phyloP scores from a whole-genome alignment of 163 green algal genomes.

The Chlamydomonas reinhardtii region DNA sequence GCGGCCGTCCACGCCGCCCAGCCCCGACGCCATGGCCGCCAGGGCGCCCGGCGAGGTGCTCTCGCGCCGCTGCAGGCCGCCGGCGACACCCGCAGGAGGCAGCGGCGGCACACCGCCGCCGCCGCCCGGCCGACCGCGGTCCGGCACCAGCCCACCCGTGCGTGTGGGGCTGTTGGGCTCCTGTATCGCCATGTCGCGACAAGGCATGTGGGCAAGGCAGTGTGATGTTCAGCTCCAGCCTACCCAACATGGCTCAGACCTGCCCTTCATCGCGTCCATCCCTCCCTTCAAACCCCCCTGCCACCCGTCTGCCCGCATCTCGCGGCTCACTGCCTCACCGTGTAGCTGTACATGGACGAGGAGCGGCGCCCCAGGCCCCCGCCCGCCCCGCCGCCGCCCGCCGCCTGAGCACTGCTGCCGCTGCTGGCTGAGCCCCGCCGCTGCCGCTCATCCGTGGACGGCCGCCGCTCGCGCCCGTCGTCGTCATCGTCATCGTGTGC shows the following conservation, averaged over 20 bases:
- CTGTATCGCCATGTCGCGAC: too few relatives aligned
- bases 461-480: neutral
- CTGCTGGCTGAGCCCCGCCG: neutral
- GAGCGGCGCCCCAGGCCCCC: neutral
- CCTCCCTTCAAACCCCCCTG: neutral
- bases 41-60: constrained; percentile 7
- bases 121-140: neutral
- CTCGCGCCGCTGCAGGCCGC: neutral
- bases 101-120: neutral
- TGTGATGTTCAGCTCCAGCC: too few relatives aligned
- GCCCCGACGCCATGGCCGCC: neutral
- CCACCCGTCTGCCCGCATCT: neutral
- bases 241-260: too few relatives aligned
- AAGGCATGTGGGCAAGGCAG: too few relatives aligned
- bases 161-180: too few relatives aligned
- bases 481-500: too few relatives aligned
- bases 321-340: neutral
- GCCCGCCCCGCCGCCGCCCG: neutral
- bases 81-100: neutral
- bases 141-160: neutral
- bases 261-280: too few relatives aligned
- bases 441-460: neutral
- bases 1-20: neutral
- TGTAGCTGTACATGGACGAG: constrained; percentile 9
- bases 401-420: neutral